Evolutionary conservation across 176 grass and related monocot species (phyloP), one percentile per base, ranked within the genome.

Genomic region (Areca catechu): DNA sequence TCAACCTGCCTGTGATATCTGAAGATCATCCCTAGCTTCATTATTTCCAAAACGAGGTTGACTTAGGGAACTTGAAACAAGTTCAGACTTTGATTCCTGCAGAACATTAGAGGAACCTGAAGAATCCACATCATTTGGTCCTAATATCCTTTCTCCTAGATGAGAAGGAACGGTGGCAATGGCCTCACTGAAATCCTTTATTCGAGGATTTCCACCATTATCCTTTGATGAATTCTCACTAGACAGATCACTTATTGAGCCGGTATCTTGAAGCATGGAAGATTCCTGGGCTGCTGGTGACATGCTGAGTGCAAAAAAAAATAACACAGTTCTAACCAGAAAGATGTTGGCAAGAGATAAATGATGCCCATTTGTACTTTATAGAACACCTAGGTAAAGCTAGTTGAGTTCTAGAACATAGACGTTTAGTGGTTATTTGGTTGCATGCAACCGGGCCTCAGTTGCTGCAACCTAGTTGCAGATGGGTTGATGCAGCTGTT

Each of bases 1-100:
- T 17, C 75, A 70, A 89, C 89, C 76, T 78, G 79, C 51, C 75
- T 86, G 57, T 62, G 27, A 66, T 60, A 69, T 75, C 56, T 58
- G 43, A 85, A 24, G 69, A 63, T 48, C 63, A 63, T 67, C 56
- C 12, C 69, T 63, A 50, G 67, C 71, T 65, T 60, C 17, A 20
- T 57, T 68, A 37, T 67, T 74, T 80, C 57, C 72, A 71, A 24
- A 58, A 53, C 50, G 63, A 74, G 57, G 80, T 79, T 89, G 47
- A 9, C 48, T 62, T 21, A 54, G 55, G 67, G 76, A 85, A 74
- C 58, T 69, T 54, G 56, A 76, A 51, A 66, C 25, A 54, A 50
- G 49, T 53, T 9, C 24, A n/a, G n/a, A 48, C 49, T 72, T 62
- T 6, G 29, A 54, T 69, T 49, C 59, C 15, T 76, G 57, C 28